Evolutionary conservation across 441 rosid species (phyloP).

Genomic region (Mallotus japonicus): DNA sequence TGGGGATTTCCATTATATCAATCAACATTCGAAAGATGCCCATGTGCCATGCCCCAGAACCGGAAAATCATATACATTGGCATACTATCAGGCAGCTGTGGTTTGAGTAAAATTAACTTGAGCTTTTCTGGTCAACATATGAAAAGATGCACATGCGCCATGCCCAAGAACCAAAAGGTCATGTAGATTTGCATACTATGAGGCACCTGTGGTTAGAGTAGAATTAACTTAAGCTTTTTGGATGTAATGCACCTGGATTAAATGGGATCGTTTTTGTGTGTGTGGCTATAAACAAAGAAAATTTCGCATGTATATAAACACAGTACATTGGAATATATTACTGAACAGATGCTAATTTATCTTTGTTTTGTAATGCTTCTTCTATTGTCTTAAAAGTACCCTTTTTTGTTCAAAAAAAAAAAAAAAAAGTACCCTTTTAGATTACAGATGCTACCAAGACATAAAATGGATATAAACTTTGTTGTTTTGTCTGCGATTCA

Average conservation of each 20-base stretch:
- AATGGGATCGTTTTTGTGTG: not conserved
- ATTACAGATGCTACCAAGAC: too few relatives aligned
- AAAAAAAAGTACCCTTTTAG: too few relatives aligned
- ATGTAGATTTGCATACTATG: too few relatives aligned
- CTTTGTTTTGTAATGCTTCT: not conserved
- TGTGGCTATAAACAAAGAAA: not conserved
- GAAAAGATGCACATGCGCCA: too few relatives aligned
- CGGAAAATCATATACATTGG: conserved; percentile 38
- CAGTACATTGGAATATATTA: not conserved
- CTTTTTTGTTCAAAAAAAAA: too few relatives aligned
- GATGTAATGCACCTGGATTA: not conserved
- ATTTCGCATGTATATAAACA: not conserved
- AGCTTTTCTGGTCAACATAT: not conserved
- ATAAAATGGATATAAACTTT: too few relatives aligned
- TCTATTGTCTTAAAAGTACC: not conserved
- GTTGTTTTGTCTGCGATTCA: too few relatives aligned
- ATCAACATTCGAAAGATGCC: not conserved
- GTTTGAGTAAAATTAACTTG: conserved; percentile 25
- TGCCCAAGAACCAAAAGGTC: too few relatives aligned
- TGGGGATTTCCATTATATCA: conserved; percentile 27
- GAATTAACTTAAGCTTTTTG: too few relatives aligned
- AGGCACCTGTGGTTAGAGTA: too few relatives aligned
- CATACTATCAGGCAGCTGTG: conserved; percentile 45
- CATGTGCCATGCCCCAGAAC: conserved; percentile 4
- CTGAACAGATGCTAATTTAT: not conserved